Evolutionary conservation across 1,284 basidiomycete species (phyloP), one percentile per base, ranked within the genome.

Genomic region (Ustilago curta): DNA sequence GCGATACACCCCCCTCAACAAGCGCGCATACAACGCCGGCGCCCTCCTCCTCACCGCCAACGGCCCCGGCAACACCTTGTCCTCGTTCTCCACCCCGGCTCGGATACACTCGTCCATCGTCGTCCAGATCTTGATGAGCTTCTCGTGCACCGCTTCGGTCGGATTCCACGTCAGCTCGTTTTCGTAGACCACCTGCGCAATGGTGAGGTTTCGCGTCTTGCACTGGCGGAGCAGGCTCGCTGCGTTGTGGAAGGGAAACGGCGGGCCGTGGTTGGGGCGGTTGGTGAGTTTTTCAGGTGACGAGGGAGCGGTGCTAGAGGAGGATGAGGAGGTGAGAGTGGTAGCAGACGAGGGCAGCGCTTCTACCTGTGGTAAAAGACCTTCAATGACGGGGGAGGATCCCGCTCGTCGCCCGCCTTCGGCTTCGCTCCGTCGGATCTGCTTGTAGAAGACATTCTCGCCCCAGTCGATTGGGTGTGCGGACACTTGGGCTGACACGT

Each of bases 51-150:
- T 58, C 51, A 83, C 73, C 5, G 63, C 65, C 35, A 98, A 86
- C 11, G 93, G 89, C 21, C 96, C 95, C 0, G 96, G 96, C 6
- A 98, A 88, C 18, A 89, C 89, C 45, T 88, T 88, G 74, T 96
- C 93, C 0, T 88, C 87, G 0, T 92, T 89, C 9, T 92, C 91
- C 18, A 97, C 94, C 25, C 95, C 95, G 3, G 89, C 89, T 21
- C 91, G 91, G 72, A 97, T 97, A 83, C 94, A 96, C 62, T 91
- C 90, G 84, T 97, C 95, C 95, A 97, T 97, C 2, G 94, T 92
- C 52, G 87, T 83, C 94, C 95, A 97, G 58, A 97, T 94, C 59
- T 68, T 70, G 66, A 66, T 59, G 12, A 81, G 58, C 55, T 82
- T 79, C 3, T 58, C 70, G 31, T 76, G 63, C 9, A 85, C 79